Conservation (phyloP, 2,329 filamentous ascomycete genomes). For the Aspergillus ibericus region DNA sequence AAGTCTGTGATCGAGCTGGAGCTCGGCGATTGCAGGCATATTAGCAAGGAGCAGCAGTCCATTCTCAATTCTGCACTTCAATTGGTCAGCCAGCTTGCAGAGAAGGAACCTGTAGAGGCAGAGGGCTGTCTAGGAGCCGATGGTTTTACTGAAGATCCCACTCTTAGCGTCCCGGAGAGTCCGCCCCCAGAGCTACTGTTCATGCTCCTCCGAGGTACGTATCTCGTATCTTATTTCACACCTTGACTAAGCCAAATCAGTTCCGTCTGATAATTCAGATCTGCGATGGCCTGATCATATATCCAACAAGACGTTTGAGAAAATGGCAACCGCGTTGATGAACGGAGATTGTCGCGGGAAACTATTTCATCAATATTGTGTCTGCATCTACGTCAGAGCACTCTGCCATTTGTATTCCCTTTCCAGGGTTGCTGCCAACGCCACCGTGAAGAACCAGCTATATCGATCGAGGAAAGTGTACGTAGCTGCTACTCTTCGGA, state of each 20-base stretch:
- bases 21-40: conserved; percentile 17
- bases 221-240: background rate
- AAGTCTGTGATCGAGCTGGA: conserved; percentile 25
- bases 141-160: conserved; percentile 3
- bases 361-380: conserved; percentile 24
- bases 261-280: background rate
- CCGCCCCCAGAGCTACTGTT: conserved; percentile 26
- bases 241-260: conserved; percentile 1
- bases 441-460: conserved; percentile 17
- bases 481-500: conserved; percentile 16
- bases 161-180: conserved; percentile 1
- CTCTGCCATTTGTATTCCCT: conserved; percentile 19
- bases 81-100: conserved; percentile 21
- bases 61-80: conserved; percentile 24
- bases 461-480: conserved; percentile 22
- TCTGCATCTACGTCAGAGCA: conserved; percentile 28
- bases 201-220: conserved; percentile 24
- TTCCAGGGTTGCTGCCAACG: conserved; percentile 15
- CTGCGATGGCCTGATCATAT: conserved; percentile 31
- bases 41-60: conserved; percentile 20
- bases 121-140: background rate
- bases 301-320: conserved; percentile 20
- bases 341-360: background rate
- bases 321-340: conserved; percentile 21
- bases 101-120: background rate